Evolutionary conservation across 1,284 basidiomycete species (phyloP).

Genomic region (Athelia psychrophila): DNA sequence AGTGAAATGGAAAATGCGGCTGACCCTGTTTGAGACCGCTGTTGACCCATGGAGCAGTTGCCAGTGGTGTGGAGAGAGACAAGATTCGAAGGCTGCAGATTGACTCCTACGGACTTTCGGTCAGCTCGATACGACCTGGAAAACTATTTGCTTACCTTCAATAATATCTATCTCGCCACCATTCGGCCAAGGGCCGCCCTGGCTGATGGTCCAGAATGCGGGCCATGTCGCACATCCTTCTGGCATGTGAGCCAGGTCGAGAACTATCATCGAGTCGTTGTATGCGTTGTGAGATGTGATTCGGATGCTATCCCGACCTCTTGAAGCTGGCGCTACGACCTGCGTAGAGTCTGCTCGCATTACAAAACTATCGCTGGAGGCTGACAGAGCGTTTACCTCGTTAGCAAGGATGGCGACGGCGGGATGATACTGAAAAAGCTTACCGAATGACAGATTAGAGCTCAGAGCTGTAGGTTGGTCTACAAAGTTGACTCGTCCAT

Average conservation of each 20-base stretch:
- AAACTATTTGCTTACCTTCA: no score
- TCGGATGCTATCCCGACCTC: constrained; percentile 46
- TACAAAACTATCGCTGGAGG: constrained; percentile 37
- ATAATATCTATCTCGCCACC: constrained; percentile 53
- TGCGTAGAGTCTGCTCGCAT: constrained; percentile 47
- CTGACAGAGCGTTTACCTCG: constrained; percentile 20
- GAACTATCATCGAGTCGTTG: constrained; percentile 41
- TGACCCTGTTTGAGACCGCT: constrained; percentile 41
- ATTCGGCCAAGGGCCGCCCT: constrained; percentile 47
- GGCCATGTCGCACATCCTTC: constrained; percentile 59
- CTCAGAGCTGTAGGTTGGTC: constrained; percentile 33
- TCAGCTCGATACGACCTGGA: no score
- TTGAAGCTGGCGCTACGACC: constrained; percentile 25
- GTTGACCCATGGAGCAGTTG: constrained; percentile 39
- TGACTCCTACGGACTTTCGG: constrained; percentile 35
- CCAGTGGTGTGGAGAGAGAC: constrained; percentile 53
- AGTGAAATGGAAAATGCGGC: constrained; percentile 14
- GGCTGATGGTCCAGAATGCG: constrained; percentile 62
- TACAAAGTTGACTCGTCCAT: constrained; percentile 55
- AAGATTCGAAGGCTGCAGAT: constrained; percentile 39
- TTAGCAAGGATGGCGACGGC: neutral
- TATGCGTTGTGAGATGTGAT: constrained; percentile 43
- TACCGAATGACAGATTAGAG: constrained; percentile 41
- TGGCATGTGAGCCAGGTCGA: constrained; percentile 57
- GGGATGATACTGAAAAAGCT: constrained; percentile 6